These are phyloP conservation scores for Syzygium oleosum DNA, from an alignment of 345 rosid genomes.

Conservation along the genomic window DNA sequence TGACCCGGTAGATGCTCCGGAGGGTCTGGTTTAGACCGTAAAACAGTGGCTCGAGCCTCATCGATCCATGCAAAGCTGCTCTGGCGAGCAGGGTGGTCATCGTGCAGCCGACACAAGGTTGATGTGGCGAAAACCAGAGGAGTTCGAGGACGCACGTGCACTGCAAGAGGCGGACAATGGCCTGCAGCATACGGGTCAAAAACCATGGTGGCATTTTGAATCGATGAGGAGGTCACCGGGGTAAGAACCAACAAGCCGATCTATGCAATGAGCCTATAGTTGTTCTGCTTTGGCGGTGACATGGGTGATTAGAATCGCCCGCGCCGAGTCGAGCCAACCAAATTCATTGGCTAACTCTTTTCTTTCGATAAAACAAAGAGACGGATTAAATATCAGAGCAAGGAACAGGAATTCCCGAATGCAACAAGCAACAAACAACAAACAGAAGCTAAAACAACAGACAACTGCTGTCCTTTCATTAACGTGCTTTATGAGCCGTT, in stretches of 20 bases:
- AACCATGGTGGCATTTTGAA: neutral
- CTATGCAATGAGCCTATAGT: neutral
- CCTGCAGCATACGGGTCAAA: neutral
- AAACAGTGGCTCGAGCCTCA: neutral
- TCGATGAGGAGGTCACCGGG: neutral
- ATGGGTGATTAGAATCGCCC: neutral
- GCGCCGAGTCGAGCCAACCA: neutral
- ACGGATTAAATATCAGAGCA: neutral
- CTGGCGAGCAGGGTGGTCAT: neutral
- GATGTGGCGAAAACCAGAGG: neutral
- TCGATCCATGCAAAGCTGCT: neutral
- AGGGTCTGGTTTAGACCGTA: neutral
- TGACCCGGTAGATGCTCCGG: neutral
- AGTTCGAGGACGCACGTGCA: neutral
- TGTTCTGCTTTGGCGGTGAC: neutral
- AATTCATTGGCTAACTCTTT: neutral
- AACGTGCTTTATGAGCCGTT: neutral
- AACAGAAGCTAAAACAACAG: neutral
- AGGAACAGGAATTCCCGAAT: neutral
- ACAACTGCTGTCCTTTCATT: neutral
- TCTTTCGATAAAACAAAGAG: neutral
- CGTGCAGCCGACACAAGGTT: neutral
- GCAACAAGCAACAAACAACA: neutral
- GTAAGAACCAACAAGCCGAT: neutral
- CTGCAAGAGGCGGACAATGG: neutral